Conservation (phyloP, 202 grass and related monocot species). For the Carex sylvatica region DNA sequence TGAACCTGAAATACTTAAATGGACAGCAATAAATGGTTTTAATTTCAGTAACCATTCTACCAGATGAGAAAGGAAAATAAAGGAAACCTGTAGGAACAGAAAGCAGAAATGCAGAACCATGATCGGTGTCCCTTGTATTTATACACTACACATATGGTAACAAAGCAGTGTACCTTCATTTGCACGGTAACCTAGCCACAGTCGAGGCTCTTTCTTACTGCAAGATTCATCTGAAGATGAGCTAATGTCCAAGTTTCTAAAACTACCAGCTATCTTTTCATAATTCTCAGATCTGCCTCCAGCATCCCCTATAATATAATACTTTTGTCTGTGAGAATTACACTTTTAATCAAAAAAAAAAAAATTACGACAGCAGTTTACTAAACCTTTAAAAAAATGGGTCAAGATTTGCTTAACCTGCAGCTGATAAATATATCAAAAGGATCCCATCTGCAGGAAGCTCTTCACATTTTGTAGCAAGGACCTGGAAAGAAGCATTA, state of each 20-base stretch:
- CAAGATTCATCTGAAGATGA: conserved; percentile 21
- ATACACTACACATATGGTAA: conserved; percentile 4
- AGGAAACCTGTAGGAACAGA: not conserved
- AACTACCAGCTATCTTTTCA: conserved; percentile 53
- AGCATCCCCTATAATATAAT: conserved; percentile 52
- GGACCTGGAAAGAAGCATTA: conserved; percentile 49
- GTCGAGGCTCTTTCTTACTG: conserved; percentile 33
- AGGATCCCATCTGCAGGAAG: conserved; percentile 75
- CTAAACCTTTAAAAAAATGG: not conserved
- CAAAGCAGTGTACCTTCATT: conserved; percentile 56
- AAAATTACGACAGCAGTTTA: conserved; percentile 5
- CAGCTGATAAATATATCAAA: conserved; percentile 86
- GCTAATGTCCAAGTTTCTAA: conserved; percentile 58
- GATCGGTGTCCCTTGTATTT: not conserved
- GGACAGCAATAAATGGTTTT: conserved; percentile 35
- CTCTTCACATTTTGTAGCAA: conserved; percentile 91
- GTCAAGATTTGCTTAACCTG: conserved; percentile 48
- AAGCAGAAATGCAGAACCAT: not conserved
- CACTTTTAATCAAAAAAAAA: not conserved
- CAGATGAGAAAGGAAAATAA: not conserved
- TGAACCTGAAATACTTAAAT: conserved; percentile 55
- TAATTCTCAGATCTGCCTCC: conserved; percentile 45
- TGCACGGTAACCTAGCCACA: conserved; percentile 73
- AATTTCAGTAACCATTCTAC: not conserved
- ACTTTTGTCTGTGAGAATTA: conserved; percentile 18